A percentile compares a stretch with the other conserved stretches of the same genome.
Evolutionary conservation across 306 rosid genomes (phyloP).

Genomic region (Vachellia pachyceras): DNA sequence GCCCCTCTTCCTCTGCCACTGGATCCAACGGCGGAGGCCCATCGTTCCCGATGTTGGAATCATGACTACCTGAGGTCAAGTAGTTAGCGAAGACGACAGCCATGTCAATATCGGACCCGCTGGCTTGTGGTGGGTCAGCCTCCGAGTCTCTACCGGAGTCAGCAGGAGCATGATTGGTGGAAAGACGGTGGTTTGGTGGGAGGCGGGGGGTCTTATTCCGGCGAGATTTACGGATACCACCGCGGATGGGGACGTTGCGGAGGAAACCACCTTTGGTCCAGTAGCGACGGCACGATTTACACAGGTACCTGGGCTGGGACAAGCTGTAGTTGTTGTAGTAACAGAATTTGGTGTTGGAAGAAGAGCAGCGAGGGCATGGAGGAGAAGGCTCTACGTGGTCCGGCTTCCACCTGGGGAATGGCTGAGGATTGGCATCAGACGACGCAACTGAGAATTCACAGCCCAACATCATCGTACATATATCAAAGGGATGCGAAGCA

Average conservation of each 20-base stretch:
- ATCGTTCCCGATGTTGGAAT: conserved; percentile 14
- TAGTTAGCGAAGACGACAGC: conserved; percentile 78
- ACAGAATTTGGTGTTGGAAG: conserved; percentile 91
- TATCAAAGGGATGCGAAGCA: neutral
- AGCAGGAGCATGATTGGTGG: neutral
- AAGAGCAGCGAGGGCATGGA: conserved; percentile 87
- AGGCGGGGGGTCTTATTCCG: conserved; percentile 43
- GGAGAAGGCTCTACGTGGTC: conserved; percentile 63
- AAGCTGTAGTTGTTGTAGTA: conserved; percentile 97
- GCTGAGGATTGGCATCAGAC: conserved; percentile 15
- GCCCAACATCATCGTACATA: neutral
- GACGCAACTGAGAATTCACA: conserved; percentile 15
- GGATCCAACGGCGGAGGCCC: conserved; percentile 1
- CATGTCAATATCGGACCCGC: conserved; percentile 64
- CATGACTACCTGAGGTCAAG: conserved; percentile 37
- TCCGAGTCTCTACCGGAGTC: neutral
- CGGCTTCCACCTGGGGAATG: conserved; percentile 62
- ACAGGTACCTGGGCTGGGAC: conserved; percentile 88
- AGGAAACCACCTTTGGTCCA: conserved; percentile 98
- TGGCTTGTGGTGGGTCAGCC: neutral
- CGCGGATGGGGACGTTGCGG: conserved; percentile 84
- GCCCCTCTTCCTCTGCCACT: neutral
- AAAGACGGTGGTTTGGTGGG: neutral
- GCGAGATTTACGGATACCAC: conserved; percentile 75
- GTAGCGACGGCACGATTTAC: conserved; percentile 85